Base-by-base conservation (phyloP, 306 rosid genomes). In the Inga oerstediana region DNA sequence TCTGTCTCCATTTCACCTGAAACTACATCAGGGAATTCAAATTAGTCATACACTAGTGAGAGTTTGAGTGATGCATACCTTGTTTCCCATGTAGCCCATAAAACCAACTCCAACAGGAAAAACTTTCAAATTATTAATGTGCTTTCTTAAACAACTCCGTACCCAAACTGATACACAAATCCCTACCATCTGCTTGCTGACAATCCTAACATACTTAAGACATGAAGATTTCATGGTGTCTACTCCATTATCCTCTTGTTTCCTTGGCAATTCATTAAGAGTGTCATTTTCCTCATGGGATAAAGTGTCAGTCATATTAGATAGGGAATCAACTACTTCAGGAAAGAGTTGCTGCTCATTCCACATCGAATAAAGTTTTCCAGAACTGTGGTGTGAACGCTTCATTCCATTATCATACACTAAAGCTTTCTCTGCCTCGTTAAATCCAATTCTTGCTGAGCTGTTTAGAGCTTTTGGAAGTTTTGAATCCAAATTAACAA, bases 101-200 rank as follows among this genome's bases (percentile, higher is more conserved):
- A 93, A 89, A 80, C 99, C 99, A 87, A 92, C 88, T 58, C 99
- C 99, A 88, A 96, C 99, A 0, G 92, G 93, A 71, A 91, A 93
- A 79, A 96, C 99, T 84, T 86, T 89, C 93, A 96, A 78, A 83
- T 96, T 94, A 83, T 96, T 92, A 39, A 96, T 52, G 39, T 89
- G 98, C 75, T 93, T 93, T 77, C 99, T 90, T 83, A 96, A 82
- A 83, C 89, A 92, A 87, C 90, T 91, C n/a, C 89, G 92, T 75
- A 93, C 99, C 99, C 99, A 96, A 79, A 92, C 66, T 24, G 99
- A 96, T 59, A 96, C 90, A 46, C 93, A 93, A 67, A 96, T 92
- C 76, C 99, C 99, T 13, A 96, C 97, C 99, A 96, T 96, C 86
- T 96, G 99, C 93, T 96, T 96, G 88, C 99, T 91, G 54, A 93